Conservation (phyloP, 345 rosid genomes). For the Psidium friedrichsthalianum region DNA sequence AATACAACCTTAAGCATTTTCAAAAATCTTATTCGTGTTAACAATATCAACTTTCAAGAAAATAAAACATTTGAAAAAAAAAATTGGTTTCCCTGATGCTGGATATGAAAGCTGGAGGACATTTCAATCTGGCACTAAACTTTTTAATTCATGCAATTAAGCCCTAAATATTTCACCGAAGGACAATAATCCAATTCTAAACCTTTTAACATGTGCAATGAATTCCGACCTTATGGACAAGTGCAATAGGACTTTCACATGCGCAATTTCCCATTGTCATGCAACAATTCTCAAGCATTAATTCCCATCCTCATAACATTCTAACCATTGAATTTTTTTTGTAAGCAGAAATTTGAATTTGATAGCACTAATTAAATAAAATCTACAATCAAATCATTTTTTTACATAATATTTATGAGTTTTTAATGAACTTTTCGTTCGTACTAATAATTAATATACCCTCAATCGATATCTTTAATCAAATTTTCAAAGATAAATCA, state of each 20-base stretch:
- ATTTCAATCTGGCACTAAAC: background rate
- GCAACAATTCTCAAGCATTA: background rate
- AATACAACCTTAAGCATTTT: background rate
- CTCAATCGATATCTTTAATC: background rate
- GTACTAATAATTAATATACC: background rate
- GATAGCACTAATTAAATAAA: background rate
- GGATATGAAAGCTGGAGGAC: background rate
- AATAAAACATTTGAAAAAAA: background rate
- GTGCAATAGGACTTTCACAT: background rate
- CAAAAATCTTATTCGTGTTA: background rate
- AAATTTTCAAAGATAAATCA: background rate
- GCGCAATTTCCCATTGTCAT: rapidly evolving
- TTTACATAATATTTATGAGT: too few species aligned
- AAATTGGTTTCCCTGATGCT: rapidly evolving
- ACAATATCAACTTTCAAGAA: background rate
- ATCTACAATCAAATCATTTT: background rate
- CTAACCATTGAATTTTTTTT: too few species aligned
- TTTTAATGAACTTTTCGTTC: too few species aligned
- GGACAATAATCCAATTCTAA: rapidly evolving
- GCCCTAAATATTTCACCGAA: rapidly evolving
- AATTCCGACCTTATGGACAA: background rate
- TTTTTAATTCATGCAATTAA: background rate
- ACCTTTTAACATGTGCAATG: rapidly evolving
- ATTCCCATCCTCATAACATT: too few species aligned
- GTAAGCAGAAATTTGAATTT: too few species aligned